These are phyloP conservation scores for Mucor plumbeus DNA, from an alignment of 371 early-diverging fungal species.

Conservation along the genomic window DNA sequence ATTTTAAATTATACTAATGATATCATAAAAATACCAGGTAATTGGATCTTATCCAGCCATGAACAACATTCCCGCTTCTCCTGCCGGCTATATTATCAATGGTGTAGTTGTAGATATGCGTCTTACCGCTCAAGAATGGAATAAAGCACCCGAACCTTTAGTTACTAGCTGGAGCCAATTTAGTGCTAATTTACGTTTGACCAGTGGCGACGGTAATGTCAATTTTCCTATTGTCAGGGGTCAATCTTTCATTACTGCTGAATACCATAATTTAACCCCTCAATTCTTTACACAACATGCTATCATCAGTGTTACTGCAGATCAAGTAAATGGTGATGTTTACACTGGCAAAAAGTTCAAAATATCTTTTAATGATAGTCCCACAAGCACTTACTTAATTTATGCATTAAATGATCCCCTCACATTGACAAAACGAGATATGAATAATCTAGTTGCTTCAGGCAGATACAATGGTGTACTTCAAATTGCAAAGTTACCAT, in stretches of 20 bases:
- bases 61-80: conserved; percentile 47
- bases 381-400: conserved; percentile 40
- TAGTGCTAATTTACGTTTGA: conserved; percentile 35
- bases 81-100: conserved; percentile 49
- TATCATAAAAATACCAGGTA: conserved; percentile 14
- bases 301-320: conserved; percentile 35
- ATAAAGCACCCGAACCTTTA: conserved; percentile 15
- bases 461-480: conserved; percentile 51
- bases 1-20: background rate
- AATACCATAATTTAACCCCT: conserved; percentile 54
- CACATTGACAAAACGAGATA: conserved; percentile 18
- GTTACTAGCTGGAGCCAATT: conserved; percentile 48
- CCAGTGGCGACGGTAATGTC: conserved; percentile 16
- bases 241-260: conserved; percentile 55
- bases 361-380: conserved; percentile 45
- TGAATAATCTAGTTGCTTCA: conserved; percentile 33
- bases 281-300: conserved; percentile 55
- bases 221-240: conserved; percentile 58
- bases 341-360: conserved; percentile 44
- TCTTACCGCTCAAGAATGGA: conserved; percentile 47
- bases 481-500: conserved; percentile 56
- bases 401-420: conserved; percentile 46
- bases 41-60: conserved; percentile 41
- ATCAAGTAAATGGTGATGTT: conserved; percentile 11
- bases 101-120: conserved; percentile 46